These are phyloP conservation scores for Tetracladium setigerum DNA, from an alignment of 495 filamentous ascomycete species.

Conservation along the genomic window DNA sequence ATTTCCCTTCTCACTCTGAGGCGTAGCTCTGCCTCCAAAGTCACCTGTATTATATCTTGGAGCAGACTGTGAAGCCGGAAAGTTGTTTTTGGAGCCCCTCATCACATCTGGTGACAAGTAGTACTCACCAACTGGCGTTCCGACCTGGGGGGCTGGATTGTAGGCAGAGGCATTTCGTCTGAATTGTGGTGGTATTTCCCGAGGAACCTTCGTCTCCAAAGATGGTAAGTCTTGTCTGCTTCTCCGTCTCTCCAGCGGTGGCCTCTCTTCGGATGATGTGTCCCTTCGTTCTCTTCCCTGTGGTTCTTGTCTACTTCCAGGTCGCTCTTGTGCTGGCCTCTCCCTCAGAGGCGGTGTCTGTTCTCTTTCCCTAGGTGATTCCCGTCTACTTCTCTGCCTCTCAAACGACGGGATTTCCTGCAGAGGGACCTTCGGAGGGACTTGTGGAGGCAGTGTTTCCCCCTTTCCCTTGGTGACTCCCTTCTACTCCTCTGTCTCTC, in stretches of 20 bases:
- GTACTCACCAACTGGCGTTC: slow-evolving; percentile 4
- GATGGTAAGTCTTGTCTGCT: slow-evolving; percentile 22
- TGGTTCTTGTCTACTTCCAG: no score
- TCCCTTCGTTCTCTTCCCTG: neutral
- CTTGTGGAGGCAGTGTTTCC: neutral
- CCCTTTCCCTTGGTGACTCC: neutral
- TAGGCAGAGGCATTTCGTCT: slow-evolving; percentile 16
- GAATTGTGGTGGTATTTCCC: slow-evolving; percentile 19
- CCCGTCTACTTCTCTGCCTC: no score
- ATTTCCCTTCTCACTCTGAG: slow-evolving; percentile 3
- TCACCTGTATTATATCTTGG: slow-evolving; percentile 8
- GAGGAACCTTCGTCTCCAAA: slow-evolving; percentile 19
- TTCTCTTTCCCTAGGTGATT: no score
- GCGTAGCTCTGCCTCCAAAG: slow-evolving; percentile 5
- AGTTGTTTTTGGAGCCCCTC: slow-evolving; percentile 8
- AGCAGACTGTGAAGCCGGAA: slow-evolving; percentile 1
- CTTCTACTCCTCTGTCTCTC: neutral
- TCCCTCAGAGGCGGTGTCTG: no score
- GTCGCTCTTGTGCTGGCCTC: no score
- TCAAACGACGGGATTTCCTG: no score
- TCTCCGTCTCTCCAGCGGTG: slow-evolving; percentile 10
- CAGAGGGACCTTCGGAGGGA: no score
- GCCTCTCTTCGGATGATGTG: neutral
- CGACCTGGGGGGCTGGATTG: slow-evolving; percentile 1
- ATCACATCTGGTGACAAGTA: slow-evolving; percentile 17